phyloP scores from a whole-genome alignment of 345 rosid genomes.

The Arabis alpina region DNA sequence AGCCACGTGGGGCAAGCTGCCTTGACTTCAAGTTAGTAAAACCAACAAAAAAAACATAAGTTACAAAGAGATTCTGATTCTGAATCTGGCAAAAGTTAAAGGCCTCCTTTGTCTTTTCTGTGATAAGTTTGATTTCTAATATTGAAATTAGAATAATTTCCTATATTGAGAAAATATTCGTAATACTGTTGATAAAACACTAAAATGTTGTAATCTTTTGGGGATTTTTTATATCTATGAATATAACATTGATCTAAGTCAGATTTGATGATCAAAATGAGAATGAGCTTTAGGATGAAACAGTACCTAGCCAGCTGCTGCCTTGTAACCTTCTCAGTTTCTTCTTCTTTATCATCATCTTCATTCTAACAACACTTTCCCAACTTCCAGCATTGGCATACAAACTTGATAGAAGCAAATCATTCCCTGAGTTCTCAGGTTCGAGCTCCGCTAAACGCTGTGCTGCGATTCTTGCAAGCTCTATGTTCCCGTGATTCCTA shows the following conservation, averaged over 20 bases:
- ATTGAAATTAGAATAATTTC: no score
- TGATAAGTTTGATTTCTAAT: not conserved
- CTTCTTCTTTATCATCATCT: constrained; percentile 56
- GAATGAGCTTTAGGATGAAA: constrained; percentile 25
- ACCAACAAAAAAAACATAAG: not conserved
- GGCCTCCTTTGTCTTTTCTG: constrained; percentile 2
- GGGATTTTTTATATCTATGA: no score
- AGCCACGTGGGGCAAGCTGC: not conserved
- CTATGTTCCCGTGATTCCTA: constrained; percentile 67
- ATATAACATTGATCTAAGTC: not conserved
- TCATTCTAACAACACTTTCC: constrained; percentile 55
- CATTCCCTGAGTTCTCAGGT: constrained; percentile 69
- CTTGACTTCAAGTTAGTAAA: not conserved
- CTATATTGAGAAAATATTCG: no score
- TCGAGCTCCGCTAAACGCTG: constrained; percentile 66
- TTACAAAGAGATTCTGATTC: not conserved
- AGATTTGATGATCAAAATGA: no score
- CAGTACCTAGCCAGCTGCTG: constrained; percentile 70
- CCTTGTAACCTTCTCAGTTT: constrained; percentile 54
- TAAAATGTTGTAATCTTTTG: no score
- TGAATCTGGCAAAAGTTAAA: not conserved
- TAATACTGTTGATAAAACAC: no score
- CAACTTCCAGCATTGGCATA: constrained; percentile 70
- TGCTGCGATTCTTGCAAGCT: constrained; percentile 73
- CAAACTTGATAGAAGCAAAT: constrained; percentile 55